These are phyloP conservation scores for Penicillium sp. DNA, from an alignment of 2,329 filamentous ascomycete species.

Conservation along the genomic window DNA sequence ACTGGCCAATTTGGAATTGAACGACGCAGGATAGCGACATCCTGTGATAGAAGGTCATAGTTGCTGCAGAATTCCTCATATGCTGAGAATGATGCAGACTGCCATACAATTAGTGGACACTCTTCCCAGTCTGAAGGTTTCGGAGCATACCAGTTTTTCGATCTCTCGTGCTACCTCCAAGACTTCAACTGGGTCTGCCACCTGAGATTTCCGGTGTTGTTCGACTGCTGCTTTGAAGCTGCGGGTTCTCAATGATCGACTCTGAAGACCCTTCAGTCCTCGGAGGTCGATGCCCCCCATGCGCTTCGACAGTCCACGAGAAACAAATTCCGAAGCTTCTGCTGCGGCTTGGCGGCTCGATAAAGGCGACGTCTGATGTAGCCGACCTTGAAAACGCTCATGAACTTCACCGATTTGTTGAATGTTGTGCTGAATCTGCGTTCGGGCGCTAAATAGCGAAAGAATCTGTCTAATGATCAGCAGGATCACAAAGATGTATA, in stretches of 20 bases:
- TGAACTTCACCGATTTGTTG: slow-evolving; percentile 80
- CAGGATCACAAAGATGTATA: neutral
- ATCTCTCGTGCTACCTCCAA: slow-evolving; percentile 57
- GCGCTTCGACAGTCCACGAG: slow-evolving; percentile 43
- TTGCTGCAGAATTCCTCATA: slow-evolving; percentile 93
- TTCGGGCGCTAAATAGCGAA: slow-evolving; percentile 69
- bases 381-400: slow-evolving; percentile 72
- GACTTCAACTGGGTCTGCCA: slow-evolving; percentile 55
- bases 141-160: slow-evolving; percentile 48
- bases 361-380: slow-evolving; percentile 70
- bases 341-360: slow-evolving; percentile 40
- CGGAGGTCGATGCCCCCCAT: slow-evolving; percentile 51
- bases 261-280: slow-evolving; percentile 32
- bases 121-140: no score
- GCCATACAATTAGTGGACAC: slow-evolving; percentile 42
- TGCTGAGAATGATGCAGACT: slow-evolving; percentile 79
- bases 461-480: slow-evolving; percentile 59
- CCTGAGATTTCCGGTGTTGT: slow-evolving; percentile 36
- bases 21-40: slow-evolving; percentile 68
- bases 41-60: slow-evolving; percentile 80
- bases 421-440: slow-evolving; percentile 76
- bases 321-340: slow-evolving; percentile 21
- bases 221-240: slow-evolving; percentile 31
- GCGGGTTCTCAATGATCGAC: slow-evolving; percentile 28
- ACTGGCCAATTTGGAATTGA: slow-evolving; percentile 71